Evolutionary conservation across 805 yeast species (phyloP).

Genomic region (Saccharomycopsis fibuligera): DNA sequence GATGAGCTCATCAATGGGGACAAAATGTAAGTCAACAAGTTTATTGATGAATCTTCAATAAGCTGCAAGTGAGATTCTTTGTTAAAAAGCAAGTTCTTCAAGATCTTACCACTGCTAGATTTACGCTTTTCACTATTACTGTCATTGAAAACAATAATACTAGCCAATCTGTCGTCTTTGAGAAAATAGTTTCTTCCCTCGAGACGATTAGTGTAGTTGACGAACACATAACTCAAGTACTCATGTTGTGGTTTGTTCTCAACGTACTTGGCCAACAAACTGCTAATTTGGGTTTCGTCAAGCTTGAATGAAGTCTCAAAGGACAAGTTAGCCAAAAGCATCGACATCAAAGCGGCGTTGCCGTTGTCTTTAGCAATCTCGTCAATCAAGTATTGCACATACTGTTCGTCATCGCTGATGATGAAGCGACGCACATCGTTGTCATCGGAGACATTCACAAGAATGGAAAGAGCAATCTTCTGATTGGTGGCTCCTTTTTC

Average conservation of each 20-base stretch:
- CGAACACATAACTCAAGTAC: slow-evolving; percentile 80
- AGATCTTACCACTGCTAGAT: slow-evolving; percentile 88
- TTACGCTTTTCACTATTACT: slow-evolving; percentile 74
- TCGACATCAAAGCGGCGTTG: slow-evolving; percentile 77
- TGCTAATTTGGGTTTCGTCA: slow-evolving; percentile 58
- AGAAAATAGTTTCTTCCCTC: slow-evolving; percentile 74
- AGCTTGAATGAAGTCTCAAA: slow-evolving; percentile 36
- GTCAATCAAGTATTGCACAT: slow-evolving; percentile 39
- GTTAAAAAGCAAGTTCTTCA: slow-evolving; percentile 85
- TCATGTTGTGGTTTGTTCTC: slow-evolving; percentile 71
- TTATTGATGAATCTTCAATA: slow-evolving; percentile 54
- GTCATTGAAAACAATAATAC: slow-evolving; percentile 70
- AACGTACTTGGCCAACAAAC: slow-evolving; percentile 83
- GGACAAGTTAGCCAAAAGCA: slow-evolving; percentile 79
- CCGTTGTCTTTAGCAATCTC: slow-evolving; percentile 50
- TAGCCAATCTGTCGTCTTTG: slow-evolving; percentile 69
- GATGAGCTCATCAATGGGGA: slow-evolving; percentile 77
- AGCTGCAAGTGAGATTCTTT: slow-evolving; percentile 57
- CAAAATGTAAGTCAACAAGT: slow-evolving; percentile 73
- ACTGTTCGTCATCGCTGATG: slow-evolving; percentile 55
- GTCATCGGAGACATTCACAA: slow-evolving; percentile 80
- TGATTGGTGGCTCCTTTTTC: slow-evolving; percentile 26
- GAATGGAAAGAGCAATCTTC: slow-evolving; percentile 51
- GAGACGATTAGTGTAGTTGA: slow-evolving; percentile 76
- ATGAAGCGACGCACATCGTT: slow-evolving; percentile 53